phyloP scores from a whole-genome alignment of 2,329 filamentous ascomycete species.

The Hymenoscyphus occultus region DNA sequence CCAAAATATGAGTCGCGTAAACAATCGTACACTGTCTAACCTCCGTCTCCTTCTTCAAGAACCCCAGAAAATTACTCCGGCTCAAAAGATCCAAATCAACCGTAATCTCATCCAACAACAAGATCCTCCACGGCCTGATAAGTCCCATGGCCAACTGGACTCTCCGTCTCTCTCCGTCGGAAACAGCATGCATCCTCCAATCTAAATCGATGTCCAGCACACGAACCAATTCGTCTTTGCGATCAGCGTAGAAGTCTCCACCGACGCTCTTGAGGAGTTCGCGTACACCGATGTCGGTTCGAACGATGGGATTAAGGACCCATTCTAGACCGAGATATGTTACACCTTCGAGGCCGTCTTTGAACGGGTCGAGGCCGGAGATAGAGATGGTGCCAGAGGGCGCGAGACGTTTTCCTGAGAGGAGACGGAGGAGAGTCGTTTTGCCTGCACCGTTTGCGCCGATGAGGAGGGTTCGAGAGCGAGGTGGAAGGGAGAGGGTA shows the following conservation, averaged over 20 bases:
- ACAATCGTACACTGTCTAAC: slow-evolving; percentile 82
- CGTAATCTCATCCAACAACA: slow-evolving; percentile 94
- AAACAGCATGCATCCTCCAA: slow-evolving; percentile 96
- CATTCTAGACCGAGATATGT: slow-evolving; percentile 97
- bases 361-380: slow-evolving; percentile 86
- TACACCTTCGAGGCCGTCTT: slow-evolving; percentile 83
- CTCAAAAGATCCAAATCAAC: slow-evolving; percentile 90
- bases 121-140: slow-evolving; percentile 82
- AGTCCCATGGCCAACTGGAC: slow-evolving; percentile 97
- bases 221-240: slow-evolving; percentile 79
- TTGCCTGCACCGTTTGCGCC: slow-evolving; percentile 97
- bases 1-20: slow-evolving; percentile 95
- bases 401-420: slow-evolving; percentile 91
- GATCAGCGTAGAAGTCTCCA: slow-evolving; percentile 75
- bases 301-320: slow-evolving; percentile 95
- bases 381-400: slow-evolving; percentile 72
- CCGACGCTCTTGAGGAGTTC: slow-evolving; percentile 84
- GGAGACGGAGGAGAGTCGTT: slow-evolving; percentile 86
- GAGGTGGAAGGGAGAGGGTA: slow-evolving; percentile 70
- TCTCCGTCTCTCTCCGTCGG: slow-evolving; percentile 83
- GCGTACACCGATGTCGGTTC: slow-evolving; percentile 87
- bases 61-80: slow-evolving; percentile 78
- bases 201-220: slow-evolving; percentile 88
- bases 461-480: slow-evolving; percentile 85
- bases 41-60: slow-evolving; percentile 85